Percentiles rank a stretch among this genome's conserved stretches.
phyloP scores from a whole-genome alignment of 2,329 filamentous ascomycete genomes.

The Pezizomycotina sp. region DNA sequence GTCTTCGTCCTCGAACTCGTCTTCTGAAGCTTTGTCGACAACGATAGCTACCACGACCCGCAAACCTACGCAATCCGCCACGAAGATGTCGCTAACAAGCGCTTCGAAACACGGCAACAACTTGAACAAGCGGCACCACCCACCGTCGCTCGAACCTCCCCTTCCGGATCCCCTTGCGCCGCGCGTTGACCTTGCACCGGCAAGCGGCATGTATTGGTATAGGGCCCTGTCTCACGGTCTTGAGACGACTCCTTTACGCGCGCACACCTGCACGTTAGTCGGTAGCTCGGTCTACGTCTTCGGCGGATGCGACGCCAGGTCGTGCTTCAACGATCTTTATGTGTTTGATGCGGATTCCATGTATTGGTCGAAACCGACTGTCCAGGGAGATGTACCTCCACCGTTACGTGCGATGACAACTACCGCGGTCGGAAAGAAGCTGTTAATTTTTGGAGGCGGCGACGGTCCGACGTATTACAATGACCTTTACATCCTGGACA shows the following conservation, averaged over 20 bases:
- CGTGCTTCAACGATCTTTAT: slow-evolving; percentile 54
- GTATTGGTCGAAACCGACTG: slow-evolving; percentile 49
- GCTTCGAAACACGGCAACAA: slow-evolving; percentile 12
- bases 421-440: slow-evolving; percentile 48
- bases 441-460: slow-evolving; percentile 53
- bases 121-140: slow-evolving; percentile 18
- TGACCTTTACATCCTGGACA: slow-evolving; percentile 56
- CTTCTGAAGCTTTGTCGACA: slow-evolving; percentile 15
- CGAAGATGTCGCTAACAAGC: slow-evolving; percentile 19
- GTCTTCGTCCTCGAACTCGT: slow-evolving; percentile 19
- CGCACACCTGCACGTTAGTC: slow-evolving; percentile 49
- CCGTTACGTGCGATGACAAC: slow-evolving; percentile 55
- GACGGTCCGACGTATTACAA: slow-evolving; percentile 57
- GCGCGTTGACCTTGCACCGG: slow-evolving; percentile 45
- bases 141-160: slow-evolving; percentile 23
- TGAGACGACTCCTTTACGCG: slow-evolving; percentile 44
- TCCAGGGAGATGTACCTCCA: slow-evolving; percentile 47
- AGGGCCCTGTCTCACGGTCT: slow-evolving; percentile 46
- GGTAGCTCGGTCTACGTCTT: slow-evolving; percentile 53
- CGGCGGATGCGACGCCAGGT: slow-evolving; percentile 48
- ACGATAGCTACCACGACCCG: no score
- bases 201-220: slow-evolving; percentile 59
- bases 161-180: slow-evolving; percentile 31
- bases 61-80: slow-evolving; percentile 13
- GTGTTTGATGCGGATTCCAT: slow-evolving; percentile 54